Conservation (phyloP, 1,284 basidiomycete genomes). For the Pholiota adiposa region DNA sequence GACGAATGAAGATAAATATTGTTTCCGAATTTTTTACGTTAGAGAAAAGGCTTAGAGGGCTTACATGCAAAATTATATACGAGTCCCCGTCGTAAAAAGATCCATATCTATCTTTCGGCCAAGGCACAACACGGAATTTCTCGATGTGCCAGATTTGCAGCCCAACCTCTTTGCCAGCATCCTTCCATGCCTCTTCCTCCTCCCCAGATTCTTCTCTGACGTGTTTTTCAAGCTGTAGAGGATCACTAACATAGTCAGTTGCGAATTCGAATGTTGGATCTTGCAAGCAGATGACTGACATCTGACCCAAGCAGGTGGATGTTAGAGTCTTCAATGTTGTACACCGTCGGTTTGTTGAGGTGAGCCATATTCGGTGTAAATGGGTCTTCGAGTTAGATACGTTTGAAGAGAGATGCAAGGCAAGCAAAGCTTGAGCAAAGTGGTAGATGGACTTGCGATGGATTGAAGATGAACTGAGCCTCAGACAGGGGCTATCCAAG, state of each 20-base stretch:
- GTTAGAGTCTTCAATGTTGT: constrained; percentile 65
- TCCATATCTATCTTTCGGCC: constrained; percentile 55
- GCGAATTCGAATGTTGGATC: neutral
- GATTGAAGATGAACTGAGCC: neutral
- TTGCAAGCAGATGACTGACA: constrained; percentile 37
- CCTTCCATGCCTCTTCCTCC: constrained; percentile 55
- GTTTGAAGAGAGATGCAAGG: too few species aligned
- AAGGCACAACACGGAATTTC: constrained; percentile 56
- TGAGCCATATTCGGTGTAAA: constrained; percentile 39
- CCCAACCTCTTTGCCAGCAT: constrained; percentile 46
- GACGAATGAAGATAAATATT: neutral
- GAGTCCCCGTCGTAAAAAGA: constrained; percentile 68
- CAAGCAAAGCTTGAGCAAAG: too few species aligned
- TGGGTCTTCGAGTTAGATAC: too few species aligned
- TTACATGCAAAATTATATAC: constrained; percentile 64
- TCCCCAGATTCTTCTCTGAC: constrained; percentile 59
- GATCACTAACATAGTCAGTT: constrained; percentile 1
- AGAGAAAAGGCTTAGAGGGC: constrained; percentile 20
- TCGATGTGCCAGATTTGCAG: constrained; percentile 65
- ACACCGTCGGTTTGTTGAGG: constrained; percentile 49
- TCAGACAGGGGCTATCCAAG: neutral
- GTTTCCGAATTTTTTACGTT: neutral
- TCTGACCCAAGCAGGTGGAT: constrained; percentile 66
- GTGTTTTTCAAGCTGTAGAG: constrained; percentile 54
- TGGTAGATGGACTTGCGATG: too few species aligned